Conservation (phyloP, 2,329 filamentous ascomycete genomes). For the Hypomyces perniciosus region DNA sequence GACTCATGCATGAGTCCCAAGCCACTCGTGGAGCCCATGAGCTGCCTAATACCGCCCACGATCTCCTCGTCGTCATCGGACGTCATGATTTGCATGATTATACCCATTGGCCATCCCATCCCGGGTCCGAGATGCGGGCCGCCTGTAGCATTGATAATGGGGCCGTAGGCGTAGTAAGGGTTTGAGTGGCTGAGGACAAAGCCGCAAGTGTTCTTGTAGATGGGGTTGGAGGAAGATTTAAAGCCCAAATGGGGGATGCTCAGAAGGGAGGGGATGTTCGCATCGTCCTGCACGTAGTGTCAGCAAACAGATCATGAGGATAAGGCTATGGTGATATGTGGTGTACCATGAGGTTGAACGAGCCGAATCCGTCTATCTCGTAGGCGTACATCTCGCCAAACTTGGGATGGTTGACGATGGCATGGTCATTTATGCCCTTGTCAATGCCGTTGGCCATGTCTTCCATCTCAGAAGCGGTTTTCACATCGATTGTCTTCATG, state of each 20-base stretch:
- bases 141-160: conserved; percentile 45
- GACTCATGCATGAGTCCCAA: conserved; percentile 73
- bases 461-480: conserved; percentile 53
- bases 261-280: conserved; percentile 58
- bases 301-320: neutral
- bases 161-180: conserved; percentile 61
- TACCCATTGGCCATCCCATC: conserved; percentile 82
- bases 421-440: conserved; percentile 63
- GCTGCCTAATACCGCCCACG: conserved; percentile 49
- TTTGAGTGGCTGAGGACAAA: conserved; percentile 69
- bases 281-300: conserved; percentile 43
- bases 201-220: conserved; percentile 69
- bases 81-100: conserved; percentile 75
- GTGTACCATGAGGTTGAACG: conserved; percentile 47
- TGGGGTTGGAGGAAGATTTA: conserved; percentile 47
- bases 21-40: conserved; percentile 64
- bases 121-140: conserved; percentile 53
- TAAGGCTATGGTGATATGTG: neutral
- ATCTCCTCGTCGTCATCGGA: conserved; percentile 72
- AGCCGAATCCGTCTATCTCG: conserved; percentile 65
- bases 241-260: conserved; percentile 56
- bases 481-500: conserved; percentile 39
- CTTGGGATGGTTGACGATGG: conserved; percentile 54
- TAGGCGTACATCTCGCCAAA: conserved; percentile 63
- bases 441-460: conserved; percentile 51